phyloP scores from a whole-genome alignment of 2,329 filamentous ascomycete species.

The Ophiostoma populinum region DNA sequence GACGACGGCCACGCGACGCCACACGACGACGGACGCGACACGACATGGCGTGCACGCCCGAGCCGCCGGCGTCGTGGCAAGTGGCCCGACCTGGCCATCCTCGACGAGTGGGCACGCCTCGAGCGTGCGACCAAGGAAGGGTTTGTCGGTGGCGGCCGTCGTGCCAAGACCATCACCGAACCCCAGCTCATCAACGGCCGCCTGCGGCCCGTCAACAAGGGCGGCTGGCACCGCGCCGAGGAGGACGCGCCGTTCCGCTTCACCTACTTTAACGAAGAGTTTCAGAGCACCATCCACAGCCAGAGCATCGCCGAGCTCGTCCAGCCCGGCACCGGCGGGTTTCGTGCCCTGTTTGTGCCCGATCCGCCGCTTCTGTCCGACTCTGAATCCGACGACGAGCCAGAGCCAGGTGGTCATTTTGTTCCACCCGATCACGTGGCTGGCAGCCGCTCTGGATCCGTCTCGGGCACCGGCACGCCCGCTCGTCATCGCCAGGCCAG shows the following conservation, averaged over 20 bases:
- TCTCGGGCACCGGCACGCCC: neutral
- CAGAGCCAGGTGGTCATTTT: no score
- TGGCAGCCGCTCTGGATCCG: neutral
- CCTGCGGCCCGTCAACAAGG: slow-evolving; percentile 56
- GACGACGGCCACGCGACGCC: slow-evolving; percentile 7
- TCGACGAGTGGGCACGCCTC: slow-evolving; percentile 79
- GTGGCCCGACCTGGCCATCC: slow-evolving; percentile 71
- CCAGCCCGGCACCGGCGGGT: slow-evolving; percentile 67
- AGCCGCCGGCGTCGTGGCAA: slow-evolving; percentile 42
- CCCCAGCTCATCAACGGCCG: slow-evolving; percentile 84
- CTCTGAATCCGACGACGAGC: slow-evolving; percentile 45
- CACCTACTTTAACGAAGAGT: slow-evolving; percentile 97
- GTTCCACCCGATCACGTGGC: neutral
- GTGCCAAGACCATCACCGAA: slow-evolving; percentile 83
- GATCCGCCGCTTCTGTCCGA: slow-evolving; percentile 63
- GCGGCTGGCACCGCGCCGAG: slow-evolving; percentile 74
- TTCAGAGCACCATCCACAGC: slow-evolving; percentile 89
- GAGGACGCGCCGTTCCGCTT: slow-evolving; percentile 89
- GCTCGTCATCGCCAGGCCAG: neutral
- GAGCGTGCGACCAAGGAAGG: slow-evolving; percentile 70
- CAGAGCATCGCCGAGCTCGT: slow-evolving; percentile 87
- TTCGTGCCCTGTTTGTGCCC: slow-evolving; percentile 78
- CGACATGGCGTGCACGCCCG: slow-evolving; percentile 2
- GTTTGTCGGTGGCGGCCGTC: slow-evolving; percentile 23
- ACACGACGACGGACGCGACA: neutral